Evolutionary conservation across 1,284 basidiomycete genomes (phyloP).

Genomic region (Cryptococcus deneoformans): DNA sequence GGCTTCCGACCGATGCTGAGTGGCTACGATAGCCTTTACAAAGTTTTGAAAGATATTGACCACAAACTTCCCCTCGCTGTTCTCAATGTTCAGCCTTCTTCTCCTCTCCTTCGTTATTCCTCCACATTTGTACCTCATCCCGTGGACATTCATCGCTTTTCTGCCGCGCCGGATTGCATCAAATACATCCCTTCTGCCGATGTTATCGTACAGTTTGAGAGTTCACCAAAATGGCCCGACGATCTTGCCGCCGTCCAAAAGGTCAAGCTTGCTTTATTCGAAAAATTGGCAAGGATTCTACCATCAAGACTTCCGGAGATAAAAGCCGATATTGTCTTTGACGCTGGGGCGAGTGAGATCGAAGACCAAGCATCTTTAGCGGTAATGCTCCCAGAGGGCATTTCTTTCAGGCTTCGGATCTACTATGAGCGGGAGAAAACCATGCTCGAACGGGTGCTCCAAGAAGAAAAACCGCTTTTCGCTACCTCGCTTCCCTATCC

Average conservation of each 20-base stretch:
- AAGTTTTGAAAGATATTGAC: slow-evolving; percentile 71
- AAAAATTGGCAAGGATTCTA: slow-evolving; percentile 66
- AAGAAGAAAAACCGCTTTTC: slow-evolving; percentile 43
- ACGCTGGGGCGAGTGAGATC: slow-evolving; percentile 60
- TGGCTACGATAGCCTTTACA: slow-evolving; percentile 79
- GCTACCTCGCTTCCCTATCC: slow-evolving; percentile 43
- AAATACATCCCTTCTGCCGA: slow-evolving; percentile 68
- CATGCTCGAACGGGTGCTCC: slow-evolving; percentile 67
- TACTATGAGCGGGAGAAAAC: slow-evolving; percentile 84
- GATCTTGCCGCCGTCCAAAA: slow-evolving; percentile 90
- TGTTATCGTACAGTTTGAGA: slow-evolving; percentile 81
- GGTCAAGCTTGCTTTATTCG: slow-evolving; percentile 91
- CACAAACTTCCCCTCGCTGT: slow-evolving; percentile 77
- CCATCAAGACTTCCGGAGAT: slow-evolving; percentile 57
- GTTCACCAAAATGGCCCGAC: slow-evolving; percentile 91
- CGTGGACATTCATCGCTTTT: slow-evolving; percentile 52
- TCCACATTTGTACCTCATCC: slow-evolving; percentile 71
- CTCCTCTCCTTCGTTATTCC: slow-evolving; percentile 77
- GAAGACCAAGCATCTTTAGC: slow-evolving; percentile 73
- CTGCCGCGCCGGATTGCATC: slow-evolving; percentile 54
- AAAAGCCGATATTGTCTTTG: slow-evolving; percentile 53
- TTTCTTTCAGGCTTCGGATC: slow-evolving; percentile 80
- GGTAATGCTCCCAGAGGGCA: slow-evolving; percentile 75
- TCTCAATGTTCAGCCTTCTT: slow-evolving; percentile 66
- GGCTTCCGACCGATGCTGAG: slow-evolving; percentile 75